phyloP scores from a whole-genome alignment of 495 filamentous ascomycete species.

The Tuber umbilicatum region DNA sequence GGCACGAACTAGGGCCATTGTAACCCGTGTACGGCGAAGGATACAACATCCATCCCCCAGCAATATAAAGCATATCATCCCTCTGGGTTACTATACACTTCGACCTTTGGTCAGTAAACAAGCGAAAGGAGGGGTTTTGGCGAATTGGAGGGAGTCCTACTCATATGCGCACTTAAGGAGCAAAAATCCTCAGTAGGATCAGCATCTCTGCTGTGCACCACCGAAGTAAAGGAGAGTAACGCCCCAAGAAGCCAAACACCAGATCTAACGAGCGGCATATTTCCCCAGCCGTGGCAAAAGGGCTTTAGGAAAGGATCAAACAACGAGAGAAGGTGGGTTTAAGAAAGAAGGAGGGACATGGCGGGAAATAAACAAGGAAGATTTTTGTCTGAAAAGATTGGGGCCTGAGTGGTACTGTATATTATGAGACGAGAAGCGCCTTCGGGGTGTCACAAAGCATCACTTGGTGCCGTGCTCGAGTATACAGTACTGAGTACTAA shows the following conservation, averaged over 20 bases:
- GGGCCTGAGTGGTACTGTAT: background rate
- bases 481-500: background rate
- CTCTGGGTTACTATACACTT: background rate
- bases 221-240: background rate
- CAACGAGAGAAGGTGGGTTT: background rate
- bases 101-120: slow-evolving; percentile 2
- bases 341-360: background rate
- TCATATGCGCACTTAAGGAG: background rate
- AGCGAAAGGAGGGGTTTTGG: background rate
- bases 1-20: slow-evolving; percentile 13
- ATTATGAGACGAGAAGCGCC: background rate
- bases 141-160: background rate
- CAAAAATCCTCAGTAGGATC: background rate
- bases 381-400: background rate
- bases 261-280: background rate
- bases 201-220: background rate
- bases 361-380: background rate
- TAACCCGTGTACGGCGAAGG: background rate
- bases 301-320: background rate
- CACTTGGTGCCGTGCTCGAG: too few species aligned
- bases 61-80: slow-evolving; percentile 8
- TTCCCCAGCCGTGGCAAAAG: background rate
- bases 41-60: slow-evolving; percentile 9
- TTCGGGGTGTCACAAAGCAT: background rate
- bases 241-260: background rate